These are phyloP conservation scores for Penicillium capsulatum DNA, from an alignment of 2,329 filamentous ascomycete genomes.

Conservation along the genomic window DNA sequence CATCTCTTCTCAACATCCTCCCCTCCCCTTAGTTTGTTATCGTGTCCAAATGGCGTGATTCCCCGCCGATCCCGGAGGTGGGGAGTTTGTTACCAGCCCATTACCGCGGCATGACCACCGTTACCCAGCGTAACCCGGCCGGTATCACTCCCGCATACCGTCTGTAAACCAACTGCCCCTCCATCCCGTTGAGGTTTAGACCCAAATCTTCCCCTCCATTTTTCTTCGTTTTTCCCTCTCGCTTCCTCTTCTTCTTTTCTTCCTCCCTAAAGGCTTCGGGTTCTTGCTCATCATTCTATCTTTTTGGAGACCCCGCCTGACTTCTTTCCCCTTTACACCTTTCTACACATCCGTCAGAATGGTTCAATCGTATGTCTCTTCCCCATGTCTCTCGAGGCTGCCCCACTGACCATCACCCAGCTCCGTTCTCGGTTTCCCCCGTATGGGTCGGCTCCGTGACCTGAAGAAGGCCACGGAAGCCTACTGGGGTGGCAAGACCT, in stretches of 20 bases:
- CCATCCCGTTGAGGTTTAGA: conserved; percentile 19
- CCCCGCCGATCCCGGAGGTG: conserved; percentile 13
- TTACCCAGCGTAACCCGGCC: neutral
- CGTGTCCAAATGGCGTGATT: conserved; percentile 16
- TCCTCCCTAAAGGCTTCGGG: conserved; percentile 24
- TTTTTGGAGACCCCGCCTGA: conserved; percentile 12
- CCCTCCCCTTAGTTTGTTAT: neutral
- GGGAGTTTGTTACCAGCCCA: neutral
- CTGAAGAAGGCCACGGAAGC: conserved; percentile 99
- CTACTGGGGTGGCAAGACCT: conserved; percentile 94
- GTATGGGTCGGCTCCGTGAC: conserved; percentile 97
- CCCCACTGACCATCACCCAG: conserved; percentile 26
- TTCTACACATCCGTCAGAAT: conserved; percentile 44
- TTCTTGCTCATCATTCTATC: conserved; percentile 19
- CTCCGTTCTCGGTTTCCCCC: conserved; percentile 94
- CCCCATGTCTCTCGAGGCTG: neutral
- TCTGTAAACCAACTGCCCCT: conserved; percentile 10
- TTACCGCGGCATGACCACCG: conserved; percentile 1
- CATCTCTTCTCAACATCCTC: too few relatives aligned
- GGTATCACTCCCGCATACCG: conserved; percentile 1
- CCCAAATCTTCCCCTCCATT: conserved; percentile 23
- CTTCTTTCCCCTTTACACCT: conserved; percentile 8
- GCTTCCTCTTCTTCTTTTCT: conserved; percentile 2
- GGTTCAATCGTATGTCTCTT: conserved; percentile 55
- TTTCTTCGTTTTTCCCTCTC: conserved; percentile 21